Evolutionary conservation across 1,139 yeast species (phyloP).

Genomic region (Nakaseomyces nivariensis): DNA sequence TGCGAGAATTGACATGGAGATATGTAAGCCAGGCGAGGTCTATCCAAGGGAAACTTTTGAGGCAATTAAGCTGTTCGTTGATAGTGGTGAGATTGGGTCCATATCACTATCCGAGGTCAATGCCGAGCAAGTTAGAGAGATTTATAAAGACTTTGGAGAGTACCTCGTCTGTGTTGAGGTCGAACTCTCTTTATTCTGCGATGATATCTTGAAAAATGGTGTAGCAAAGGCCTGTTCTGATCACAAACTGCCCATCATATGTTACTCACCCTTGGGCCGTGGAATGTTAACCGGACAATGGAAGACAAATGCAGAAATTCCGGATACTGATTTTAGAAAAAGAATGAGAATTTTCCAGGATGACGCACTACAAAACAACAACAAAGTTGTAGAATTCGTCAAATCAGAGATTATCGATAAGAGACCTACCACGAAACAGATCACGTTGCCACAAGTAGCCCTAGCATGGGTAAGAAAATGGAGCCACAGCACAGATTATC

Average conservation of each 20-base stretch:
- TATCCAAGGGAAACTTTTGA: conserved; percentile 36
- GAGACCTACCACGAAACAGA: conserved; percentile 37
- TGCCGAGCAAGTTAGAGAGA: conserved; percentile 48
- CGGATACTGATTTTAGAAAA: conserved; percentile 46
- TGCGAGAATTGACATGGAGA: conserved; percentile 54
- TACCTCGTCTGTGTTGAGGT: conserved; percentile 63
- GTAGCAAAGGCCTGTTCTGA: conserved; percentile 46
- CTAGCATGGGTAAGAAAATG: conserved; percentile 55
- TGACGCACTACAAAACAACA: conserved; percentile 47
- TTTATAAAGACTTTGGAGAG: conserved; percentile 35
- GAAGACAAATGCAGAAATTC: conserved; percentile 36
- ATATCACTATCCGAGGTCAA: conserved; percentile 65
- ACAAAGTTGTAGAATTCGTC: conserved; percentile 33
- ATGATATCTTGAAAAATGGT: conserved; percentile 52
- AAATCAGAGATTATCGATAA: conserved; percentile 37
- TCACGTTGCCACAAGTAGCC: conserved; percentile 57
- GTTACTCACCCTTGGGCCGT: conserved; percentile 74
- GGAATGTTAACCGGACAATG: conserved; percentile 64
- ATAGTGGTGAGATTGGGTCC: conserved; percentile 51
- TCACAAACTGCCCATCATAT: conserved; percentile 52
- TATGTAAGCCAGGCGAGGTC: conserved; percentile 18
- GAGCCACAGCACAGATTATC: conserved; percentile 34
- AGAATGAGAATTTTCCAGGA: conserved; percentile 47
- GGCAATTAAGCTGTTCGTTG: conserved; percentile 42
- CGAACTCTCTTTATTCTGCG: conserved; percentile 59